A percentile compares a stretch with the other conserved stretches of the same genome.
Evolutionary conservation across 2,329 filamentous ascomycete genomes (phyloP).

Genomic region (Talaromyces pinophilus): DNA sequence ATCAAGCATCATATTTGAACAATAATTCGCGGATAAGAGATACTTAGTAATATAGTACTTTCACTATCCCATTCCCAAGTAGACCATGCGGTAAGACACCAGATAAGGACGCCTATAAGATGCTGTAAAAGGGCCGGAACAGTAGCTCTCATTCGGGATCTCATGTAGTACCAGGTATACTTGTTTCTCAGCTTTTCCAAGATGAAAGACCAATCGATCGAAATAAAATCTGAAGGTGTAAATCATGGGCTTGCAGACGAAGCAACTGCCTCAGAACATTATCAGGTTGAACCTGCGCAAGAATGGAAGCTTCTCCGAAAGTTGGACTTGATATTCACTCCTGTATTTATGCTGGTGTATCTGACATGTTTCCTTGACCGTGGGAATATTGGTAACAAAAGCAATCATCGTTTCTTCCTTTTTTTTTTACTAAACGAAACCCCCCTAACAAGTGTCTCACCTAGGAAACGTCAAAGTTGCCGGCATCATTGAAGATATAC

Average conservation of each 20-base stretch:
- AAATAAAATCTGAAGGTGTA: neutral
- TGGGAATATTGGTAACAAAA: constrained; percentile 50
- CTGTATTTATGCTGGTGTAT: constrained; percentile 59
- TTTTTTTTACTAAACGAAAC: neutral
- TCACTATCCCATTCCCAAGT: neutral
- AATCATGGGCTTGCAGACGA: neutral
- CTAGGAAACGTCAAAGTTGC: constrained; percentile 51
- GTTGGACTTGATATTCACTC: constrained; percentile 51
- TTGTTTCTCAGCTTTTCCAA: neutral
- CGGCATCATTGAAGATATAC: constrained; percentile 50
- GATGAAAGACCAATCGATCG: neutral
- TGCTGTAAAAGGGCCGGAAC: neutral
- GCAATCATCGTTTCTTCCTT: neutral
- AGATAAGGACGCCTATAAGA: constrained; percentile 3
- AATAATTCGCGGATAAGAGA: neutral
- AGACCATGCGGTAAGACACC: neutral
- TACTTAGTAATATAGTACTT: neutral
- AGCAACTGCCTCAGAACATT: constrained; percentile 8
- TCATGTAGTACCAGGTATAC: neutral
- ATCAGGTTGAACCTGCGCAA: constrained; percentile 45
- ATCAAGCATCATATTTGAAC: neutral
- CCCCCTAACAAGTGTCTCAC: neutral
- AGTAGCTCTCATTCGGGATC: neutral
- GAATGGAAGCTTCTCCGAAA: constrained; percentile 52
- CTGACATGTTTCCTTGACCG: constrained; percentile 59